Evolutionary conservation across 495 filamentous ascomycete species (phyloP), one percentile per base, ranked within the genome.

Genomic region (Hypoxylon trugodes): DNA sequence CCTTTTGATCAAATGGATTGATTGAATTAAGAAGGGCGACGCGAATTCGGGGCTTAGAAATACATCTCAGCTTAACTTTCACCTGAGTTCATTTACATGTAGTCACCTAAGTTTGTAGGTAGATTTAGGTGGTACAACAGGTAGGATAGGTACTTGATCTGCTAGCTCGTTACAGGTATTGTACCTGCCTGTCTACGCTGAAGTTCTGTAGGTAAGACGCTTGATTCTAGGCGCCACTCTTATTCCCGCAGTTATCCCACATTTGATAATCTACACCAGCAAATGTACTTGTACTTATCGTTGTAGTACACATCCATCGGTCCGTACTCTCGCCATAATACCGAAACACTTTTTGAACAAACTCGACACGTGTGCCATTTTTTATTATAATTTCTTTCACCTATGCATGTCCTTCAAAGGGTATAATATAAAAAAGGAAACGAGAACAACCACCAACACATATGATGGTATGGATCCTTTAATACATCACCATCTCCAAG

Each of bases 31-130:
- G 40, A 52, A 37, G 37, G 40, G 10, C 24, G 21, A 38, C 16
- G 25, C 22, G 22, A 42, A 46, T 50, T 50, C 45, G 55, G 55
- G 55, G 13, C 50, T 59, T 46, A 26, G 35, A 59, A 61, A 37
- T 42, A 42, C 50, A n/a, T 36, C 2, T 13, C 7, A 12, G 15
- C 50, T 38, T 32, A 53, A 37, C 37, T 37, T 47, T 59, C 30
- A 26, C 35, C 25, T 49, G 18, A 37, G 30, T 13, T 9, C 12
- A 15, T 5, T 42, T 6, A 19, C 10, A 43, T n/a, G 32, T 50
- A 36, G 32, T 12, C 47, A 24, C 36, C 33, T 21, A 9, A 19
- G n/a, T 36, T 43, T 32, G 2, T 43, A 35, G 32, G 41, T 38
- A 57, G n/a, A 28, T 47, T 47, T 47, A 30, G 24, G 42, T 24